These are phyloP conservation scores for Vigna unguiculata DNA, from an alignment of 306 rosid species.

Conservation along the genomic window DNA sequence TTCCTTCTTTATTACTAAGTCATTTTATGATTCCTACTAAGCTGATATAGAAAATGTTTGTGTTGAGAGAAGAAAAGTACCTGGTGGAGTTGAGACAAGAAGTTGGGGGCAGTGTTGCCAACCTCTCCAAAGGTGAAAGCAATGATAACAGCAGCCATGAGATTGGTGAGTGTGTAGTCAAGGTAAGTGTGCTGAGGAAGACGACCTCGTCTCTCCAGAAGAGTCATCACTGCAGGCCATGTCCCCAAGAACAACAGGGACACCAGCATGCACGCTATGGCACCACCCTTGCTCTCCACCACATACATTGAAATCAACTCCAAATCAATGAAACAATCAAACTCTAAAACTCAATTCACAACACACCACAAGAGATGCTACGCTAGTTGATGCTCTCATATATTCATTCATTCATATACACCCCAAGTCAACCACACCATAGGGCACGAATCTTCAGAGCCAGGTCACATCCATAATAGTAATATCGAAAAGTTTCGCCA, in stretches of 20 bases:
- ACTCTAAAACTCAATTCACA: slow-evolving; percentile 19
- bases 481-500: not conserved
- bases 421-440: not conserved
- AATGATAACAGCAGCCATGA: slow-evolving; percentile 83
- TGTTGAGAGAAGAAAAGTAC: slow-evolving; percentile 13
- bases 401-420: not conserved
- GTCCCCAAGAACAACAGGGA: slow-evolving; percentile 81
- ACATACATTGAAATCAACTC: slow-evolving; percentile 56
- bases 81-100: slow-evolving; percentile 76
- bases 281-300: slow-evolving; percentile 89
- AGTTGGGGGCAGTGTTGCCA: slow-evolving; percentile 66
- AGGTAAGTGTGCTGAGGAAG: slow-evolving; percentile 98
- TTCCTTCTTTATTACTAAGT: too few species aligned
- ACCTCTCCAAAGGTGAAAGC: slow-evolving; percentile 87
- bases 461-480: not conserved
- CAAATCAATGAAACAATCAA: not conserved
- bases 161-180: slow-evolving; percentile 81
- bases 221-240: slow-evolving; percentile 87
- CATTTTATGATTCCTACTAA: too few species aligned
- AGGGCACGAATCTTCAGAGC: not conserved
- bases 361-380: slow-evolving; percentile 18
- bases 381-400: not conserved
- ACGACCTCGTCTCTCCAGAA: slow-evolving; percentile 84
- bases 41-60: too few species aligned
- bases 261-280: slow-evolving; percentile 84